Evolutionary conservation across 2,329 filamentous ascomycete genomes (phyloP), one percentile per base, ranked within the genome.

Genomic region (Trichoderma gracile): DNA sequence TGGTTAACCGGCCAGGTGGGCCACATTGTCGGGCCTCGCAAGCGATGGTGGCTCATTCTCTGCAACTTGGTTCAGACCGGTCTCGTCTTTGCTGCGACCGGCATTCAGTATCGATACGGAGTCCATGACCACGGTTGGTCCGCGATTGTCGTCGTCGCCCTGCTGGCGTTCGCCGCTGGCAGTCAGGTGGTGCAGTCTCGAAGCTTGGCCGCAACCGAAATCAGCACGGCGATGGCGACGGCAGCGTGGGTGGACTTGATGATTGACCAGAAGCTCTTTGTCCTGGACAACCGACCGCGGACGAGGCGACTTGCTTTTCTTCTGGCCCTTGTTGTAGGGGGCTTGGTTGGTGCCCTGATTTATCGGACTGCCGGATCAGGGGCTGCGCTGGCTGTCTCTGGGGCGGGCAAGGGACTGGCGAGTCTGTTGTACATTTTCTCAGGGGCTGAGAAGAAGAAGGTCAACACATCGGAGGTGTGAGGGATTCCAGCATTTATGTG

Each of bases 191-290:
- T 86, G 3, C 81, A 84, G 75, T 80, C 80, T 2, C 78, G 85
- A 25, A 79, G 80, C 45, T 71, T 88, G 63, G 74, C 78, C 52
- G 82, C 87, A 74, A 83, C 83, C 0, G 86, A 89, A 72, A 87
- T 88, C 69, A 86, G 80, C 65, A 88, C 86, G 0, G 85, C 86
- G 27, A 88, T 88, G 84, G 85, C 84, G 0, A 88, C 86, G 5
- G 84, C 86, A 0, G 85, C 86, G 1, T 88, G 83, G 80, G 77
- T 88, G 1, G 85, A 88, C 69, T 70, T 87, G 62, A 72, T 86
- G 58, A 83, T 86, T 61, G 86, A 88, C 70, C 78, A 78, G 33
- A 75, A 76, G 6, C 73, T 88, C 55, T 78, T 85, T 19, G 73
- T 71, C 5, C 9, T 73, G 9, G 69, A 76, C 15, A 87, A 87